phyloP scores from a whole-genome alignment of 2,329 filamentous ascomycete species.

The Phialemoniopsis sp. region DNA sequence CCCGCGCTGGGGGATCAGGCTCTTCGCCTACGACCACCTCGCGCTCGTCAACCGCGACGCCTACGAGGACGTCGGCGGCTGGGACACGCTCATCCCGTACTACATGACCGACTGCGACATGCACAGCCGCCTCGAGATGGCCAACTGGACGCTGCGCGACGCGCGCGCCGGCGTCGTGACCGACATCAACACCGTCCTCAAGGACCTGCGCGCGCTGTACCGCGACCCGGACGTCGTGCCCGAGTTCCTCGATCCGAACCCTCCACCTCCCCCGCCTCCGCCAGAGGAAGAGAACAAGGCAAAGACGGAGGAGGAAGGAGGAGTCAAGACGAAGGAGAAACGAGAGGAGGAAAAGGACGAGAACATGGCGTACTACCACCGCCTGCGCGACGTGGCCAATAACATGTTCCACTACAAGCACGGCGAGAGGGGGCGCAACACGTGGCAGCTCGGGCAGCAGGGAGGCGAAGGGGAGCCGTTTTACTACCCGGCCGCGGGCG shows the following conservation, averaged over 20 bases:
- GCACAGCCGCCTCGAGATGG: constrained; percentile 43
- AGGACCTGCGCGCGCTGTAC: constrained; percentile 41
- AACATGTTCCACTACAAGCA: constrained; percentile 39
- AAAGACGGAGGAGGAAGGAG: background rate
- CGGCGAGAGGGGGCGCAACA: constrained; percentile 37
- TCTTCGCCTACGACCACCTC: constrained; percentile 56
- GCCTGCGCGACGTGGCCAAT: constrained; percentile 18
- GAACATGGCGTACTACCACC: constrained; percentile 21
- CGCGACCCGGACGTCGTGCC: constrained; percentile 31
- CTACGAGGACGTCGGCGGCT: constrained; percentile 46
- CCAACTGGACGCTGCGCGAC: constrained; percentile 34
- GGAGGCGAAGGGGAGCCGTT: constrained; percentile 50
- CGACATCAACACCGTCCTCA: constrained; percentile 38
- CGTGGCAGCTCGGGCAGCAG: constrained; percentile 46
- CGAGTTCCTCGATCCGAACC: constrained; percentile 29
- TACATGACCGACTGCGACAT: constrained; percentile 56
- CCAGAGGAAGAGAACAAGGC: constrained; percentile 4
- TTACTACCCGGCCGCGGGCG: constrained; percentile 41
- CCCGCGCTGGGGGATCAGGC: constrained; percentile 44
- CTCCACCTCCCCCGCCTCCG: constrained; percentile 13
- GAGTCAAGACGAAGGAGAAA: background rate
- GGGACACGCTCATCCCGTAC: constrained; percentile 55
- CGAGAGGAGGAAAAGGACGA: constrained; percentile 14
- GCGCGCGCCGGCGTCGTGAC: constrained; percentile 35
- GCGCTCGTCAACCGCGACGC: constrained; percentile 50